These are phyloP conservation scores for Trichophyton rubrum DNA, from an alignment of 2,329 filamentous ascomycete species.

Conservation along the genomic window DNA sequence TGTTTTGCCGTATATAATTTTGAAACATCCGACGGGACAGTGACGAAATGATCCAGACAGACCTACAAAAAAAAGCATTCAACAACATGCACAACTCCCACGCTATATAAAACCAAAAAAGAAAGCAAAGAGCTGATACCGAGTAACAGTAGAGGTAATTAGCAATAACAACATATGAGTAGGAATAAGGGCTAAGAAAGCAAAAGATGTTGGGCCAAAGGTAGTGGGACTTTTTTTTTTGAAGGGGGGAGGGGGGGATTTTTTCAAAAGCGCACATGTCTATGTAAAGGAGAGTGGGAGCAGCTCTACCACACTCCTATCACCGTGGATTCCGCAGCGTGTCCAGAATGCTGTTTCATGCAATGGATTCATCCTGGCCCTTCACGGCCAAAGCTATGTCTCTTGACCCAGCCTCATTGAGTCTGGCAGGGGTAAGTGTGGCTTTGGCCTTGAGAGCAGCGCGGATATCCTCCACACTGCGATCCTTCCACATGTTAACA, in stretches of 20 bases:
- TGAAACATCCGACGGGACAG: not conserved
- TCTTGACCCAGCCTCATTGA: conserved; percentile 6
- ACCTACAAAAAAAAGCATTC: no score
- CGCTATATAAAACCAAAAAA: not conserved
- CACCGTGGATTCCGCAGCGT: not conserved
- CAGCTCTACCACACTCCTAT: not conserved
- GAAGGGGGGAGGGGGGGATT: not conserved
- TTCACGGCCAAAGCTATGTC: conserved; percentile 7
- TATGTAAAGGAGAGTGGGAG: not conserved
- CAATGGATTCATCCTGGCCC: conserved; percentile 1
- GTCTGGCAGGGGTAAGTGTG: conserved; percentile 10
- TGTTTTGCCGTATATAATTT: not conserved
- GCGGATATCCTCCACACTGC: conserved; percentile 37
- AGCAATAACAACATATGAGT: not conserved
- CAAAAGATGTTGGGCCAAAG: not conserved
- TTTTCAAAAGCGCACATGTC: not conserved
- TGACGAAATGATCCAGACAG: not conserved
- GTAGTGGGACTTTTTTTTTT: no score
- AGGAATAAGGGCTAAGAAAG: not conserved
- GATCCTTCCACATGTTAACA: conserved; percentile 38
- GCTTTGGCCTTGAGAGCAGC: conserved; percentile 29
- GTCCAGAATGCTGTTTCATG: not conserved
- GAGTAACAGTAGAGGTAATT: not conserved
- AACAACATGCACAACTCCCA: not conserved
- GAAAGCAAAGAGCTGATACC: not conserved